These are phyloP conservation scores for Wickerhamiella allomyrinae DNA, from an alignment of 805 yeast species.

Conservation along the genomic window DNA sequence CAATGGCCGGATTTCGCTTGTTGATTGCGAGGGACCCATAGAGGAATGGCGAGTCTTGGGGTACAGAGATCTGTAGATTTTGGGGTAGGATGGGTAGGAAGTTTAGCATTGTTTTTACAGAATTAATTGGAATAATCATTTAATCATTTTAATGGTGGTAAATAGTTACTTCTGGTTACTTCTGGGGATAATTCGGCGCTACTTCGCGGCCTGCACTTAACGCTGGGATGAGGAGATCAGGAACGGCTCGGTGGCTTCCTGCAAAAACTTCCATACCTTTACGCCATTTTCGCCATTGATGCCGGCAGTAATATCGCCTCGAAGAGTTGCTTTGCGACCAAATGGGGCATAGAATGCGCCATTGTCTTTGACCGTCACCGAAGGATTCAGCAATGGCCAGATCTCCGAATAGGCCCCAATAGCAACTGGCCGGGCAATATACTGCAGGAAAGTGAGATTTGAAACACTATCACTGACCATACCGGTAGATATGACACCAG, in stretches of 20 bases:
- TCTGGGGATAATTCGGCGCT: too few species aligned
- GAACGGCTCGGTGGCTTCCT: background rate
- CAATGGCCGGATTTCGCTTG: constrained; percentile 53
- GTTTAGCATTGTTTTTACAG: too few species aligned
- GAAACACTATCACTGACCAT: constrained; percentile 24
- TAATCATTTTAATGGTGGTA: too few species aligned
- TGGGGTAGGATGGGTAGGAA: too few species aligned
- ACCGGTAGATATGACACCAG: constrained; percentile 30
- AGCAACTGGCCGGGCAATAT: constrained; percentile 15
- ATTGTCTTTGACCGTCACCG: constrained; percentile 21
- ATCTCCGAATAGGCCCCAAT: constrained; percentile 35
- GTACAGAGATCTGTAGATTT: constrained; percentile 19
- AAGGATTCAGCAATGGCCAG: constrained; percentile 29
- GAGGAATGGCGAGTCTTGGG: constrained; percentile 57
- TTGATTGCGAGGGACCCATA: constrained; percentile 57
- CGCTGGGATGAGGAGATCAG: too few species aligned
- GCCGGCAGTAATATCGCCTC: constrained; percentile 28
- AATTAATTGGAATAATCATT: too few species aligned
- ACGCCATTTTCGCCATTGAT: constrained; percentile 25
- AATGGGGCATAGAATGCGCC: constrained; percentile 31
- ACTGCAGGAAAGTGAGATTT: constrained; percentile 9
- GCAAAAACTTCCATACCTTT: constrained; percentile 26
- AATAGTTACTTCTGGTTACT: too few species aligned
- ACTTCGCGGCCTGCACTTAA: too few species aligned
- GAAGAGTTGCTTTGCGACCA: constrained; percentile 26